Evolutionary conservation across 2,329 filamentous ascomycete genomes (phyloP), one percentile per base, ranked within the genome.

Genomic region (Fusarium begoniae): DNA sequence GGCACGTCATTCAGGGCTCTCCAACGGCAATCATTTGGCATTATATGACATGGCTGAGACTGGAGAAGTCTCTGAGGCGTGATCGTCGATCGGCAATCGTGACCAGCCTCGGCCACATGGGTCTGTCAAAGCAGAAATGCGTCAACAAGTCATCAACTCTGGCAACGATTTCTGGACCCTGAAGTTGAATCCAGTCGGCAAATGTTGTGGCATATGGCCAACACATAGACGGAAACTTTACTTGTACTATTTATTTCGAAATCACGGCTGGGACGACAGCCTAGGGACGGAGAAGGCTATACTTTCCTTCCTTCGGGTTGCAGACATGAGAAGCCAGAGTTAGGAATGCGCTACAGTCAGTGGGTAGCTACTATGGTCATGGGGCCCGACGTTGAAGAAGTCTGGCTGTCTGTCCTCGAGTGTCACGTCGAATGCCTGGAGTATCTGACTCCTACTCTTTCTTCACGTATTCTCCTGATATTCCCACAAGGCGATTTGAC

Each of bases 1-100:
- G 62, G 68, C 66, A 67, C 67, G 62, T 77, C 74, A 78, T 75
- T 69, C 38, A 57, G 48, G 41, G 37, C 57, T 63, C 44, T 59
- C 41, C 30, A 35, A 57, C 60, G 54, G 55, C 51, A 61, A 61
- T 57, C 37, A 40, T 30, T 55, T 47, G 41, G 17, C 48, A 45
- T 50, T 59, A 43, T 32, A 63, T 45, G 24, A 53, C 55, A 55
- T 30, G 45, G 56, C 66, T 77, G 69, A 54, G 43, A 61, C 66
- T 38, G 58, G 55, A 57, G 40, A 54, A 56, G 59, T 62, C 64
- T 69, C 53, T 62, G 64, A 56, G 55, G 45, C 47, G 44, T 72
- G 76, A 77, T 78, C 76, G 69, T 69, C 75, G 63, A 74, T 78
- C 76, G 76, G 73, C 67, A 76, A 78, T 78, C 76, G 68, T 75